Evolutionary conservation across 2,329 filamentous ascomycete genomes (phyloP).

Genomic region (Massarina eburnea): DNA sequence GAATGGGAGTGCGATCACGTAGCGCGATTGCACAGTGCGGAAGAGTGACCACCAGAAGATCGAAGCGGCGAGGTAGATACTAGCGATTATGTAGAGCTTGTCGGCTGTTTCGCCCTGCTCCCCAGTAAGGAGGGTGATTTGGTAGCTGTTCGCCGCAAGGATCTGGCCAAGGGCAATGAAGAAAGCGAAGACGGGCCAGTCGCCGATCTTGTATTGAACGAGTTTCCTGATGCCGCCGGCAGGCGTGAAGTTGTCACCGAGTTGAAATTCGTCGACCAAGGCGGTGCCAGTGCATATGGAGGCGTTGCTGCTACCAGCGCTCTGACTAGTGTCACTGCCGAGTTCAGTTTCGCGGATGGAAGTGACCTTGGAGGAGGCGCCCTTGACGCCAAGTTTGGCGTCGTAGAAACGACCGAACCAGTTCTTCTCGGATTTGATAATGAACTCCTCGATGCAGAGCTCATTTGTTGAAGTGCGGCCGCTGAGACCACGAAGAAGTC

Average conservation of each 20-base stretch:
- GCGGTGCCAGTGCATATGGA: conserved; percentile 3
- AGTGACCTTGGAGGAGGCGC: conserved; percentile 5
- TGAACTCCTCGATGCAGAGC: conserved; percentile 66
- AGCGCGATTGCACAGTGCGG: conserved; percentile 59
- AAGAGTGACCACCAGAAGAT: conserved; percentile 65
- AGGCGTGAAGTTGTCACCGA: conserved; percentile 22
- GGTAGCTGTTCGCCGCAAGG: conserved; percentile 38
- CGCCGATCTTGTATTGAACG: conserved; percentile 25
- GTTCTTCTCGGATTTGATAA: conserved; percentile 66
- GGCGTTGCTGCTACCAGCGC: conserved; percentile 1
- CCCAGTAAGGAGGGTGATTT: conserved; percentile 67
- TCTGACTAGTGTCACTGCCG: not conserved
- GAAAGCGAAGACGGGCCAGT: conserved; percentile 29
- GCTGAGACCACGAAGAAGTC: conserved; percentile 41
- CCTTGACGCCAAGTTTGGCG: conserved; percentile 19
- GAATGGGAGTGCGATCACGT: conserved; percentile 63
- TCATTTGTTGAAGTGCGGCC: conserved; percentile 59
- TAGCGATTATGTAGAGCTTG: conserved; percentile 21
- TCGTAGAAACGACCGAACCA: conserved; percentile 54
- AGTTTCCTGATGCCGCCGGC: conserved; percentile 20
- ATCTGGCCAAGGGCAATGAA: conserved; percentile 25
- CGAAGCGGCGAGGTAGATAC: conserved; percentile 20
- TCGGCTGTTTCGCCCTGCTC: conserved; percentile 48
- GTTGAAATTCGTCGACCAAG: conserved; percentile 21
- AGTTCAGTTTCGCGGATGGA: not conserved